Base-by-base conservation (phyloP, 768 basidiomycete genomes). In the Myochromella boudieri region DNA sequence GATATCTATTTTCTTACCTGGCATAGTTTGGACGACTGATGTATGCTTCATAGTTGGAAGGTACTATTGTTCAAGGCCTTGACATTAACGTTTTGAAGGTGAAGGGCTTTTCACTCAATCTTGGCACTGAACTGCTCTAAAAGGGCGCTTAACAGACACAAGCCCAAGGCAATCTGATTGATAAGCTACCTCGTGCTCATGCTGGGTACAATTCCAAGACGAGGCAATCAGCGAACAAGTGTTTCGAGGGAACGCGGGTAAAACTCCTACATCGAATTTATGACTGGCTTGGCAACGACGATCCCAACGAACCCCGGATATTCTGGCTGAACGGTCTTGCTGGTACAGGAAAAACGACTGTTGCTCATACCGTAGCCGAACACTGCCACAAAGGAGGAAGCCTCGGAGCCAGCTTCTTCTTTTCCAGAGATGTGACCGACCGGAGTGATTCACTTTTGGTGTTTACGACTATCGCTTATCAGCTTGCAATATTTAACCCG, bases 391-490 rank as follows among this genome's bases (percentile, higher is more conserved):
- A 36, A 5, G 24, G 31, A n/a, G 18, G 42, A 10, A 11, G 3
- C 6, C 49, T 51, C n/a, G 49, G 43, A 27, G 49, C 53, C 15
- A 51, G 45, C 28, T 48, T 51, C 29, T 55, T 51, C 42, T 55
- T 55, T 25, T 43, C 49, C 14, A 42, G 43, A n/a, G 42, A 44
- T 15, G 42, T 44, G 29, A 39, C 36, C 26, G 46, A 49, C 4
- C 34, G 48, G 22, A 49, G 34, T 31, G 26, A 44, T 11, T 39
- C 42, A 8, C 38, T 40, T 15, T 27, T 46, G 7, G 29, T 44
- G 10, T 39, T 47, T 41, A 26, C 39, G 14, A 48, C 53, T n/a
- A 46, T 54, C 14, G 53, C 53, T 10, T 46, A 51, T 41, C 53
- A 50, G 25, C 39, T 51, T 25, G 40, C 40, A 3, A 39, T 32